Evolutionary conservation across 2,329 filamentous ascomycete species (phyloP).

Genomic region (Trichoderma sp.): DNA sequence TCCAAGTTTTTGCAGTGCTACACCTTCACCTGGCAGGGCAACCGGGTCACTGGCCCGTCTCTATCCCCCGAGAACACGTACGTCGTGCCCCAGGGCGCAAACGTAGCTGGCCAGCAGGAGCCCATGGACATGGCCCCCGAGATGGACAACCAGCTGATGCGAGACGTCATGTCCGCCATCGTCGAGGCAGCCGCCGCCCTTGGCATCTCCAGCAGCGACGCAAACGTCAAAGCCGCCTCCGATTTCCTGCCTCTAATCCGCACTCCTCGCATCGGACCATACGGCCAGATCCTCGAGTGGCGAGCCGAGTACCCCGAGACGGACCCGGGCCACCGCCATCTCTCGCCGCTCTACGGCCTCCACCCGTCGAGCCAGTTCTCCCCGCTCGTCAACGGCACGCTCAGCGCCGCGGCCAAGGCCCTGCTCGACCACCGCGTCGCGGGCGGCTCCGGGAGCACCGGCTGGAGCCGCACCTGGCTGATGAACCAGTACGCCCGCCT

Average conservation of each 20-base stretch:
- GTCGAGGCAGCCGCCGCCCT: slow-evolving; percentile 23
- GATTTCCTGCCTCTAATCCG: slow-evolving; percentile 26
- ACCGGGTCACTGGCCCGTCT: slow-evolving; percentile 36
- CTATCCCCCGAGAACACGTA: slow-evolving; percentile 37
- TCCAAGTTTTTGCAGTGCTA: slow-evolving; percentile 42
- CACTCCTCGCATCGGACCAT: slow-evolving; percentile 29
- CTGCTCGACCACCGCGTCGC: slow-evolving; percentile 39
- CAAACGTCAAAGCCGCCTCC: slow-evolving; percentile 19
- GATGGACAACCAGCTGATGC: slow-evolving; percentile 37
- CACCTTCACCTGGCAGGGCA: slow-evolving; percentile 37
- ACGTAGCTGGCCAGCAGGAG: slow-evolving; percentile 18
- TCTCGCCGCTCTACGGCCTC: slow-evolving; percentile 51
- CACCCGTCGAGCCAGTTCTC: slow-evolving; percentile 43
- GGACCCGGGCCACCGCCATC: slow-evolving; percentile 51
- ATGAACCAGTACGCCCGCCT: slow-evolving; percentile 51
- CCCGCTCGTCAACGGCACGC: slow-evolving; percentile 28
- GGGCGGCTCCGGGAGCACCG: slow-evolving; percentile 36
- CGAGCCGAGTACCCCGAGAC: slow-evolving; percentile 40
- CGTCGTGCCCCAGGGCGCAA: slow-evolving; percentile 28
- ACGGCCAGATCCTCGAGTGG: slow-evolving; percentile 46
- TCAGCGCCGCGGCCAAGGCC: slow-evolving; percentile 35
- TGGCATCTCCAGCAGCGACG: slow-evolving; percentile 18
- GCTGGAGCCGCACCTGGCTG: slow-evolving; percentile 52
- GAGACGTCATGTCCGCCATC: slow-evolving; percentile 26
- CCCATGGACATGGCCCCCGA: slow-evolving; percentile 33